Percentiles rank a stretch among this genome's conserved stretches.
Evolutionary conservation across 805 yeast species (phyloP).

Genomic region (Blastobotrys terrestris): DNA sequence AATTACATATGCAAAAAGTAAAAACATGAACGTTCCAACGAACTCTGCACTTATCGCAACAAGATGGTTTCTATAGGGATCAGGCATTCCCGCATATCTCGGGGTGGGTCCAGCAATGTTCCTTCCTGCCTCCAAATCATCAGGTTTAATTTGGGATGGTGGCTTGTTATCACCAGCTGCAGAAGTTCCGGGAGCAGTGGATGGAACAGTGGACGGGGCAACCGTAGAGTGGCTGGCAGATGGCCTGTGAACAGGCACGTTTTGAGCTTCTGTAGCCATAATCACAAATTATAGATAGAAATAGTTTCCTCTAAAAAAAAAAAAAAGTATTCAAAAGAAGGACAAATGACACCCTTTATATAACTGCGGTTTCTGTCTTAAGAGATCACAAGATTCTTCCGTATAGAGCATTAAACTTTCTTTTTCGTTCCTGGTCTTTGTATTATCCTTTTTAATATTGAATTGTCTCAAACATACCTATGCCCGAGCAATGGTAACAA

Average conservation of each 20-base stretch:
- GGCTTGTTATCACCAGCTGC: not conserved
- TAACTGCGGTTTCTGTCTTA: not conserved
- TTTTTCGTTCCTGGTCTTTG: not conserved
- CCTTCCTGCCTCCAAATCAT: constrained; percentile 2
- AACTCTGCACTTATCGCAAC: constrained; percentile 76
- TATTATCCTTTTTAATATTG: not conserved
- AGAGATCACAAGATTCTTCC: not conserved
- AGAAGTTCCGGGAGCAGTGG: not conserved
- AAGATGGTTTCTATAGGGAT: constrained; percentile 49
- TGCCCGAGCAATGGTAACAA: not conserved
- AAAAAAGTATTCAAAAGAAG: not conserved
- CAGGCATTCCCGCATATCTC: constrained; percentile 34
- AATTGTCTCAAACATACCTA: not conserved
- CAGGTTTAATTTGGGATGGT: not conserved
- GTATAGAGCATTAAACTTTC: not conserved
- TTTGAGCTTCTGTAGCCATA: not conserved
- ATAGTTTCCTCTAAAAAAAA: not conserved
- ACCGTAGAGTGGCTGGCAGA: not conserved
- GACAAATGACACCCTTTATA: not conserved
- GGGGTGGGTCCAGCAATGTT: not conserved
- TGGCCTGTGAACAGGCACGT: not conserved
- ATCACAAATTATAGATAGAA: not conserved
- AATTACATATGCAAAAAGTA: constrained; percentile 75
- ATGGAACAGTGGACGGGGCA: not conserved
- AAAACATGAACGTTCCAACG: constrained; percentile 77